Evolutionary conservation across 495 filamentous ascomycete species (phyloP).

Genomic region (Neurospora tetrasperma): DNA sequence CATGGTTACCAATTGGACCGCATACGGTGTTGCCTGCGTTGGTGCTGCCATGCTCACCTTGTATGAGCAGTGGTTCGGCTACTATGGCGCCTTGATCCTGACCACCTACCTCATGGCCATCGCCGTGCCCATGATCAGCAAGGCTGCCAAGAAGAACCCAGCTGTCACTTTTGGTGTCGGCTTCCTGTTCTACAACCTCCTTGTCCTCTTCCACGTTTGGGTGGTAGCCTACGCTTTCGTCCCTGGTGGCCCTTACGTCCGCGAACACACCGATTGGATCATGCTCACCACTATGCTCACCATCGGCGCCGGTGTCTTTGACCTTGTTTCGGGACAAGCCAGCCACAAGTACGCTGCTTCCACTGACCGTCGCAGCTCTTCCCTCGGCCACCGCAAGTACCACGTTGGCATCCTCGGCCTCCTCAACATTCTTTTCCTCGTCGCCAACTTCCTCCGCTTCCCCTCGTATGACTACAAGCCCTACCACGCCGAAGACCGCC

Average conservation of each 20-base stretch:
- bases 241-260: constrained; percentile 86
- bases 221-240: constrained; percentile 98
- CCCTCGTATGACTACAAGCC: constrained; percentile 85
- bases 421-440: constrained; percentile 69
- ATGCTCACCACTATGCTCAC: constrained; percentile 77
- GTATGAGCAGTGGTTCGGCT: constrained; percentile 80
- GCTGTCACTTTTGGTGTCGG: constrained; percentile 74
- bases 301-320: constrained; percentile 80
- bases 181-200: constrained; percentile 80
- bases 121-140: constrained; percentile 61
- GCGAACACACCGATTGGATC: constrained; percentile 93
- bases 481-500: constrained; percentile 76
- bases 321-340: constrained; percentile 41
- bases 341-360: constrained; percentile 4
- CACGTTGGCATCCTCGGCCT: constrained; percentile 38
- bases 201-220: constrained; percentile 95
- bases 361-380: constrained; percentile 10
- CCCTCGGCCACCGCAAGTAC: constrained; percentile 40
- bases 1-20: constrained; percentile 67
- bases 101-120: constrained; percentile 78
- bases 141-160: constrained; percentile 64
- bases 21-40: constrained; percentile 63
- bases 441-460: constrained; percentile 85
- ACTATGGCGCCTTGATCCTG: constrained; percentile 68
- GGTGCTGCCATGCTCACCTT: constrained; percentile 74